phyloP scores from a whole-genome alignment of 352 stramenopile species.

The Globisporangium paroecandrum region DNA sequence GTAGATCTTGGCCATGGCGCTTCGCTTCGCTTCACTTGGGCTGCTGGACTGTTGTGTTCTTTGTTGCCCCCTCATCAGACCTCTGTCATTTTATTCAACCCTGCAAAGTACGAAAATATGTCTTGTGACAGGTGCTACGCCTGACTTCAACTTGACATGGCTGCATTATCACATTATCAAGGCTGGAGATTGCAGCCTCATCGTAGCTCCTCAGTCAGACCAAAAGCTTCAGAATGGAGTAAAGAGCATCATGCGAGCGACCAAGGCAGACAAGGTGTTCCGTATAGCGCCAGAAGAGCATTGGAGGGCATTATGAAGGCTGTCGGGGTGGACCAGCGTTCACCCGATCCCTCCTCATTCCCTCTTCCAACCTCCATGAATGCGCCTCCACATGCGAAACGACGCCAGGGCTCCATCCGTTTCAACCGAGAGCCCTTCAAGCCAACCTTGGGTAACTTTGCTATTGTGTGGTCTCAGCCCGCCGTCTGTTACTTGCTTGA shows the following conservation, averaged over 20 bases:
- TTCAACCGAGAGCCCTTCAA: neutral
- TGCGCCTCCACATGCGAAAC: neutral
- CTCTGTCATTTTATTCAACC: neutral
- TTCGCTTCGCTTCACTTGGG: neutral
- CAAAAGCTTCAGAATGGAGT: too few species aligned
- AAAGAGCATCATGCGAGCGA: too few species aligned
- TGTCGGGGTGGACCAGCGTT: too few species aligned
- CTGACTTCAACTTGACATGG: neutral
- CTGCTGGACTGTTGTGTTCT: neutral
- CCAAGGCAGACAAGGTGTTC: too few species aligned
- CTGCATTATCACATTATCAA: neutral
- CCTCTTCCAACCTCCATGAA: neutral
- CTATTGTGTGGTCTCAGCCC: neutral
- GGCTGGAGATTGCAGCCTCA: neutral
- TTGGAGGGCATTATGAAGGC: too few species aligned
- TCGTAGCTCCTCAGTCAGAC: too few species aligned
- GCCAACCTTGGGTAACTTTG: neutral
- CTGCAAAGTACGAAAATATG: conserved; percentile 3
- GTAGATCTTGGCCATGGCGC: conserved; percentile 60
- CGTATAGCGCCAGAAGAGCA: too few species aligned
- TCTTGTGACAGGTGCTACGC: neutral
- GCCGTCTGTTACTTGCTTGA: neutral
- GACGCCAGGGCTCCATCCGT: neutral
- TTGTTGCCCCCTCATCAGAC: neutral
- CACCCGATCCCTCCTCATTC: neutral